These are phyloP conservation scores for grape (Vitis vinifera) DNA, from an alignment of 164 flowering plant species.

Conservation along the genomic window DNA sequence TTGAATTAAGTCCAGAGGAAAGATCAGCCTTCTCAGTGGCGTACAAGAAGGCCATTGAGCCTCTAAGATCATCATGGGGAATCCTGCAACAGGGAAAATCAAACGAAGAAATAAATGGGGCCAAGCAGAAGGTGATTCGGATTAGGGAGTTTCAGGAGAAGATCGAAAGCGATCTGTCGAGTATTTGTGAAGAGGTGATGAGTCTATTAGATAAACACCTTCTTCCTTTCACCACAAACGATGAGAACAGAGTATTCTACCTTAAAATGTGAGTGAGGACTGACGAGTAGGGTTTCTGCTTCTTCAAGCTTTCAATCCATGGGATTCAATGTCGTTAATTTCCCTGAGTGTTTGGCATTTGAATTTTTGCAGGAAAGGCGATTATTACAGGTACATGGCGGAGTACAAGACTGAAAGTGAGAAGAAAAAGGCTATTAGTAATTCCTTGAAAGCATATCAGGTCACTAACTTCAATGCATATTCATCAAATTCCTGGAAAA, in stretches of 20 bases:
- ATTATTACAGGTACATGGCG: slow-evolving; percentile 3
- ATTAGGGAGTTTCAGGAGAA: slow-evolving; percentile 18
- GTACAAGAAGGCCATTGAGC: slow-evolving; percentile 20
- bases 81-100: slow-evolving; percentile 15
- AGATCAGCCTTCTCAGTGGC: slow-evolving; percentile 12
- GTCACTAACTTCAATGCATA: neutral
- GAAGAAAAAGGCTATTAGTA: neutral
- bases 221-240: slow-evolving; percentile 12
- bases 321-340: neutral
- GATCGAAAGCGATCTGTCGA: slow-evolving; percentile 13
- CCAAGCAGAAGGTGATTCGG: slow-evolving; percentile 11
- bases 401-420: neutral
- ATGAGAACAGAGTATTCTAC: slow-evolving; percentile 18
- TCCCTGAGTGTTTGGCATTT: neutral
- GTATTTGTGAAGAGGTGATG: slow-evolving; percentile 18
- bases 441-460: slow-evolving; percentile 6
- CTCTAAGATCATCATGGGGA: slow-evolving; percentile 21
- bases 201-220: slow-evolving; percentile 17
- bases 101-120: slow-evolving; percentile 18
- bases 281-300: neutral
- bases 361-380: slow-evolving; percentile 5
- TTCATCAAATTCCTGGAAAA: no score
- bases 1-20: slow-evolving; percentile 19
- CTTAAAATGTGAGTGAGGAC: slow-evolving; percentile 11
- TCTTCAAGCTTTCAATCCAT: neutral